Evolutionary conservation across 495 filamentous ascomycete species (phyloP).

Genomic region (Talaromyces trachyspermus): DNA sequence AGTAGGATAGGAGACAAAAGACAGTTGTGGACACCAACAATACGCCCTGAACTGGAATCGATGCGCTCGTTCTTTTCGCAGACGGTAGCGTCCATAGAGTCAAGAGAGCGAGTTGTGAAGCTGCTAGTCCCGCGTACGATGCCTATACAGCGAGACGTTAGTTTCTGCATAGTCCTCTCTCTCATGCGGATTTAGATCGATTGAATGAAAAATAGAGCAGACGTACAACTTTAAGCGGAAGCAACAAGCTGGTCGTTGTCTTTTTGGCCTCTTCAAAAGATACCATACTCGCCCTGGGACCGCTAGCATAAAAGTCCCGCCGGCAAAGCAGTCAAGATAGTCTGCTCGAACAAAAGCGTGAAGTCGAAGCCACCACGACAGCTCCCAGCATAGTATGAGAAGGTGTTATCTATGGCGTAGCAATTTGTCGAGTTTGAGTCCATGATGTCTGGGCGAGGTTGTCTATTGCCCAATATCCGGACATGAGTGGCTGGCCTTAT

Average conservation of each 20-base stretch:
- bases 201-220: not conserved
- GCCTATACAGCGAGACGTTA: not conserved
- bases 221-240: slow-evolving; percentile 40
- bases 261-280: slow-evolving; percentile 39
- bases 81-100: slow-evolving; percentile 4
- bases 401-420: slow-evolving; percentile 32
- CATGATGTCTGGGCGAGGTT: slow-evolving; percentile 1
- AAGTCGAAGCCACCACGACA: slow-evolving; percentile 54
- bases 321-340: slow-evolving; percentile 3
- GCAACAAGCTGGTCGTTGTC: slow-evolving; percentile 30
- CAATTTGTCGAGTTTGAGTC: slow-evolving; percentile 19
- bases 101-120: slow-evolving; percentile 7
- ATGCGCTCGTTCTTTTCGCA: slow-evolving; percentile 23
- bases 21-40: slow-evolving; percentile 31
- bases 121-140: slow-evolving; percentile 8
- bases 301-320: slow-evolving; percentile 12
- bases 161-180: too few species aligned
- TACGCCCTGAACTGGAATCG: slow-evolving; percentile 41
- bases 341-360: slow-evolving; percentile 52
- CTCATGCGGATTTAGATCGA: too few species aligned
- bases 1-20: slow-evolving; percentile 42
- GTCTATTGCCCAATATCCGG: not conserved
- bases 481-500: not conserved
- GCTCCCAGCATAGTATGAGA: slow-evolving; percentile 31
- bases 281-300: slow-evolving; percentile 38